Percentiles rank a stretch among this genome's conserved stretches.
phyloP scores from a whole-genome alignment of 2,329 filamentous ascomycete species.

The Phialocephala sp. region DNA sequence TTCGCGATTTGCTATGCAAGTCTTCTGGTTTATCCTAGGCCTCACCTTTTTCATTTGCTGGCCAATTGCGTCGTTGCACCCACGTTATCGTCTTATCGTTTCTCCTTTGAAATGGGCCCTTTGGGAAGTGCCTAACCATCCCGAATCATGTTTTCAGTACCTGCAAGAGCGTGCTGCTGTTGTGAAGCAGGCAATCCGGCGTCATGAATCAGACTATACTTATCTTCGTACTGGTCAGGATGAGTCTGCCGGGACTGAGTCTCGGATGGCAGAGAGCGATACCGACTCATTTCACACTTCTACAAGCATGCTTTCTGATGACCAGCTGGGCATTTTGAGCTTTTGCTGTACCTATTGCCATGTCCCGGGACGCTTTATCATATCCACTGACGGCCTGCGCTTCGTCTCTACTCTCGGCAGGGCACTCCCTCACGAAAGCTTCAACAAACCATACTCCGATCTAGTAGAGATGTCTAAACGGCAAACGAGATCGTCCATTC shows the following conservation, averaged over 20 bases:
- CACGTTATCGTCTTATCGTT: slow-evolving; percentile 45
- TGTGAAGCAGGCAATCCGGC: slow-evolving; percentile 17
- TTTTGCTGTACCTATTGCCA: slow-evolving; percentile 28
- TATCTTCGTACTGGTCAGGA: background rate
- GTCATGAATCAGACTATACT: background rate
- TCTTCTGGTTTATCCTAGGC: slow-evolving; percentile 40
- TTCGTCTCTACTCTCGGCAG: slow-evolving; percentile 22
- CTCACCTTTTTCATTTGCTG: slow-evolving; percentile 45
- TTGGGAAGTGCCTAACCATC: slow-evolving; percentile 47
- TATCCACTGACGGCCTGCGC: slow-evolving; percentile 23
- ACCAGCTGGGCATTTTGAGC: slow-evolving; percentile 27
- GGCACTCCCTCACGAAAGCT: slow-evolving; percentile 12
- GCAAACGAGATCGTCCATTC: slow-evolving; percentile 20
- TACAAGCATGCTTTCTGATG: background rate
- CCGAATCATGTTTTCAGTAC: slow-evolving; percentile 45
- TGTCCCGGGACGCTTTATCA: slow-evolving; percentile 25
- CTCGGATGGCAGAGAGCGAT: background rate
- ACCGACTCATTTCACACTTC: background rate
- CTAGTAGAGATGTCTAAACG: slow-evolving; percentile 34
- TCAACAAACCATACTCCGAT: slow-evolving; percentile 22
- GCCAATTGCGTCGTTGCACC: slow-evolving; percentile 43
- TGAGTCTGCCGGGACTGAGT: background rate
- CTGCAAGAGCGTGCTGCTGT: slow-evolving; percentile 29
- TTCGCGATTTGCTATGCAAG: slow-evolving; percentile 41
- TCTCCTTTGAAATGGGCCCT: slow-evolving; percentile 44